Base-by-base conservation (phyloP, 257 asterid genomes). In the Galeopsis tetrahit region DNA sequence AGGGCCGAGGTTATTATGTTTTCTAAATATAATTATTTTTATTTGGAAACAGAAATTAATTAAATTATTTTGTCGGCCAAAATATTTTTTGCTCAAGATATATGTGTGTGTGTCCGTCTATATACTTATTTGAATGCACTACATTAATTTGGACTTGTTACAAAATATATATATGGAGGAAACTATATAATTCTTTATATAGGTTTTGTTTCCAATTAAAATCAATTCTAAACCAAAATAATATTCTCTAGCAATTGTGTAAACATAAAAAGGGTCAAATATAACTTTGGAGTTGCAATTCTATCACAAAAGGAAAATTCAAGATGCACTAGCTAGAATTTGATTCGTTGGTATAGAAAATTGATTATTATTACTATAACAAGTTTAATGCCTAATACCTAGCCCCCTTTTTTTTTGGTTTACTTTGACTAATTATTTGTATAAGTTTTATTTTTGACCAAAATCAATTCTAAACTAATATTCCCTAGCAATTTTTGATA, bases 261-360 rank as follows among this genome's bases (percentile, higher is more conserved):
- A 70, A 71, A 40, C 75, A 57, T 71, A 75, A 61, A 40, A 63
- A 67, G 67, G 62, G 78, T 28, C 51, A 55, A 75, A 63, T 49
- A 68, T 72, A 70, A 72, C 73, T 60, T 60, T 46, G 78, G 58
- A 65, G 70, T 75, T 71, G 59, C 70, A 53, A 44, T 71, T 64
- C 78, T 58, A 53, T 53, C 56, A 55, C 43, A 55, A 71, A 56
- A 53, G 63, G 63, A 70, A 72, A 75, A 44, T 66, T 60, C 72
- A 80, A 55, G 56, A 61, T 71, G 75, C 42, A 70, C 13, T 60
- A 1, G n/a, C 10, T 52, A 31, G n/a, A 33, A 53, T 72, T 10
- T 66, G 15, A 40, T 66, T 63, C 8, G 68, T 75, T 38, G 63
- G 46, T 57, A 75, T 46, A 6, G 28, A 21, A 46, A 46, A 46